Base-by-base conservation (phyloP, 345 rosid genomes). In the Ceriops tagal region DNA sequence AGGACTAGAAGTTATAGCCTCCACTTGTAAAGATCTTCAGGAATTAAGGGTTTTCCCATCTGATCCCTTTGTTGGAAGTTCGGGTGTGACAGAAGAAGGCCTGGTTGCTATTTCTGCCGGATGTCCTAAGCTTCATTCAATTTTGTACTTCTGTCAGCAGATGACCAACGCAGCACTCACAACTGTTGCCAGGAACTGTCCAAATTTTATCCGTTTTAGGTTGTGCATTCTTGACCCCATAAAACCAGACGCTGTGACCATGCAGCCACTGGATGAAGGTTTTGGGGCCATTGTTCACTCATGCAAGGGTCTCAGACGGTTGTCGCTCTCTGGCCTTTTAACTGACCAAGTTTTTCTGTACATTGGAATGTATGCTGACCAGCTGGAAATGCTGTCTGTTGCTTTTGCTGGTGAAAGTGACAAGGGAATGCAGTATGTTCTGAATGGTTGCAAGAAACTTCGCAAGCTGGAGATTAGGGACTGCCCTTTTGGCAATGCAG, bases 141-240 rank as follows among this genome's bases (percentile, higher is more conserved):
- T 95, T 69, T 83, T 95, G 1, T 95, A 95, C 79, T 95, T 95
- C 82, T 95, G 99, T 79, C 79, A 86, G 81, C 99, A 90, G 78
- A 95, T 95, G 98, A 92, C 98, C 19, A 95, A 95, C 70, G 91
- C 84, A 13, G 99, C 99, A 31, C 93, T 95, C 56, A 87, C 82
- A 21, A 83, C 92, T 6, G 91, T 90, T 30, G 96, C 98, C 10
- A 87, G 81, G 80, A 90, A 92, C 84, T 83, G 92, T 72, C 90
- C 89, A 3, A 87, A 92, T 80, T 95, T 95, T 60, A 86, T 77
- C 62, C 80, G 92, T 66, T 95, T 95, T 82, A 81, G 99, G 73
- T 75, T 95, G 73, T 85, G 91, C 84, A 87, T 84, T 64, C 88
- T 95, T 0, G 93, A 92, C 70, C 96, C 93, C 24, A 62, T 8